Evolutionary conservation across 805 yeast genomes (phyloP).

Genomic region (Starmerella etchellsii): DNA sequence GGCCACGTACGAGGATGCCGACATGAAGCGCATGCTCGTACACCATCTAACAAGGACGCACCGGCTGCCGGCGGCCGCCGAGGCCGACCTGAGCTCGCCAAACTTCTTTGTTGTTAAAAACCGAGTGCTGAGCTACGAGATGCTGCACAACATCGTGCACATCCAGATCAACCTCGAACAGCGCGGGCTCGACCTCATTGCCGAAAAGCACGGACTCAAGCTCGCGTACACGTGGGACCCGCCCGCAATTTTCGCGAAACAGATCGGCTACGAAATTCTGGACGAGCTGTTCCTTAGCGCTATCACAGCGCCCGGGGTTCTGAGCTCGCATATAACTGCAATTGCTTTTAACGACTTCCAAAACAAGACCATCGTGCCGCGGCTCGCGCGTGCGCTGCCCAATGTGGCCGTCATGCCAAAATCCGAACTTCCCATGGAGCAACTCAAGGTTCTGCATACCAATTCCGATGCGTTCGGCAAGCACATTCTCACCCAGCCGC

Average conservation of each 20-base stretch:
- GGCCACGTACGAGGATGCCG: constrained; percentile 6
- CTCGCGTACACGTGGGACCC: constrained; percentile 21
- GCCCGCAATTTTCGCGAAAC: constrained; percentile 17
- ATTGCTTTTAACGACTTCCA: constrained; percentile 19
- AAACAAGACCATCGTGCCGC: constrained; percentile 8
- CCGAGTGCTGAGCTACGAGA: constrained; percentile 8
- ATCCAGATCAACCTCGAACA: constrained; percentile 14
- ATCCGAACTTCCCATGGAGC: neutral
- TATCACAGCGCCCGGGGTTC: constrained; percentile 6
- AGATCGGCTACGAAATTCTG: constrained; percentile 8
- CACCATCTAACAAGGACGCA: constrained; percentile 2
- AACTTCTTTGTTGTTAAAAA: neutral
- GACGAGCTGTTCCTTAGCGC: constrained; percentile 16
- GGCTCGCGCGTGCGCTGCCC: constrained; percentile 1
- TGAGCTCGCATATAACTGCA: constrained; percentile 1
- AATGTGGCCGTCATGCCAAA: constrained; percentile 1
- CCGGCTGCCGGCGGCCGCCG: neutral
- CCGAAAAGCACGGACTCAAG: neutral
- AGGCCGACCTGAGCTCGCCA: neutral
- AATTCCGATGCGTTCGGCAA: constrained; percentile 20
- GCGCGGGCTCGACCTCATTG: constrained; percentile 2
- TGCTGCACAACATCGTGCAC: constrained; percentile 10
- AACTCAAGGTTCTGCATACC: constrained; percentile 15
- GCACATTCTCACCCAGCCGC: constrained; percentile 16
- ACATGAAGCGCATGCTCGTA: constrained; percentile 10